A percentile compares a stretch with the other conserved stretches of the same genome.
Conservation (phyloP, 306 rosid genomes). For the Acacia crassicarpa region DNA sequence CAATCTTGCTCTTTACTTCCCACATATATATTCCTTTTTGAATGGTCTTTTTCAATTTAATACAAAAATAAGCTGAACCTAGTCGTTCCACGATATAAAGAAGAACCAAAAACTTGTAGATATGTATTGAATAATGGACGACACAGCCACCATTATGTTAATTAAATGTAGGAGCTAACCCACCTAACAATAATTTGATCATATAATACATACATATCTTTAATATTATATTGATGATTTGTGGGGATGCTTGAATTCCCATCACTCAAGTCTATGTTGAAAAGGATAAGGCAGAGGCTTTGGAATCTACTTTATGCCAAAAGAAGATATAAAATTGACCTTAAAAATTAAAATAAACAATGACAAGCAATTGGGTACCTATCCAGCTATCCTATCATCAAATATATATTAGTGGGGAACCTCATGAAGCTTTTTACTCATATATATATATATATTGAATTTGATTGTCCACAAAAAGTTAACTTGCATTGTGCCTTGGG, state of each 20-base stretch:
- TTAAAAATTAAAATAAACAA: constrained; percentile 2
- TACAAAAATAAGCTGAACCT: not conserved
- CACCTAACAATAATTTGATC: not conserved
- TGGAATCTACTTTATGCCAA: constrained; percentile 37
- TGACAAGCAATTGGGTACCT: not conserved
- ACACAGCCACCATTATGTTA: constrained; percentile 5
- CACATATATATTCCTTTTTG: not conserved
- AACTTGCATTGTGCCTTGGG: not conserved
- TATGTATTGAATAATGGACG: constrained; percentile 2
- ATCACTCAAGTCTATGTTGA: constrained; percentile 15
- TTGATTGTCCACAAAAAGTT: not conserved
- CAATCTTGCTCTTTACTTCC: constrained; percentile 16
- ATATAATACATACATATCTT: no score
- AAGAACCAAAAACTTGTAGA: not conserved
- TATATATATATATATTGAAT: not conserved
- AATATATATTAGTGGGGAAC: not conserved
- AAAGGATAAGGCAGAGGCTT: constrained; percentile 25
- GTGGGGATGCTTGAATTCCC: constrained; percentile 14
- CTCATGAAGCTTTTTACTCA: not conserved
- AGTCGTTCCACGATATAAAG: not conserved
- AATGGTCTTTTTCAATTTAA: not conserved
- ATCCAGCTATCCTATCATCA: no score
- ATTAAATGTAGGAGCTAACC: not conserved
- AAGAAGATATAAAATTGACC: constrained; percentile 4
- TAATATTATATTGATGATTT: not conserved